Evolutionary conservation across 2,329 filamentous ascomycete species (phyloP), one percentile per base, ranked within the genome.

Genomic region (Alternaria viburni): DNA sequence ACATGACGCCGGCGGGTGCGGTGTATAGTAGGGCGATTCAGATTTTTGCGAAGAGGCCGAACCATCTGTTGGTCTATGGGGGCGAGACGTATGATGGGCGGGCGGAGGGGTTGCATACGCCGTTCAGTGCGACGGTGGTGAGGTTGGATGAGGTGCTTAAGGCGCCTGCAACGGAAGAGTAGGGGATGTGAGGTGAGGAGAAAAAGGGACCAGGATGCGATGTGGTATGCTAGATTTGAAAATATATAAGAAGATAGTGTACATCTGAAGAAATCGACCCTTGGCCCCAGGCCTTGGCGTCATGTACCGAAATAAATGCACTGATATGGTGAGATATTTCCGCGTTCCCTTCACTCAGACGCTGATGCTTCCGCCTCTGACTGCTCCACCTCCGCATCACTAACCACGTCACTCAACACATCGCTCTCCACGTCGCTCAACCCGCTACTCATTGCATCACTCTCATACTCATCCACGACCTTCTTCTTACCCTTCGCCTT

Each of bases 341-440:
- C 21, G 21, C 4, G 4, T 21, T 21, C 21, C 32, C 11, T 21
- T 21, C 51, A 54, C 19, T 62, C 55, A 13, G 25, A 43, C 12
- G 10, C 57, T 17, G 4, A 26, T 2, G 46, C n/a, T 10, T 70
- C 64, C 11, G 43, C 51, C 3, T 65, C 64, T 1, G 61, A 64
- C 13, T 52, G 32, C n/a, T 67, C 68, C 19, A 69, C 61, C 21
- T 77, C 75, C 3, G 63, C 68, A 51, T 76, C 74, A 43, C 74
- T 78, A 2, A 60, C 70, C 12, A 76, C 43, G 54, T 77, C 74
- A 15, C 71, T 78, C 57, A 68, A 26, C 19, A 60, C 62, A 2
- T 52, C 62, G 15, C 65, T 66, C 49, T 66, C 68, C 0, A 49
- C 62, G 4, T 69, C 68, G 26, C 68, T 68, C 25, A 51, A 45